Base-by-base conservation (phyloP, 169 alveolate species). In the Babesia bigemina region DNA sequence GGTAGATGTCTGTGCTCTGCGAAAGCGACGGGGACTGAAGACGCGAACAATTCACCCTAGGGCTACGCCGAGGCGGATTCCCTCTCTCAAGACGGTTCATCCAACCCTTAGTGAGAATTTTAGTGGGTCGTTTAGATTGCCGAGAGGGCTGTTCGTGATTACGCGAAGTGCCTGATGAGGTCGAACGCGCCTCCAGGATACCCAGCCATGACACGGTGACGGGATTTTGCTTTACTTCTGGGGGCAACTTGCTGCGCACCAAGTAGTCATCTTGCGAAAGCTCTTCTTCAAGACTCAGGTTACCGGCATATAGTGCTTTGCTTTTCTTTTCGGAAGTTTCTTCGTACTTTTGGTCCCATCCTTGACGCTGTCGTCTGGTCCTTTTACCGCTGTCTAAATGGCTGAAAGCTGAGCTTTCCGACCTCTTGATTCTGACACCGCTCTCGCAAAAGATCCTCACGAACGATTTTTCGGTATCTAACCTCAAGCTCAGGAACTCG, bases 391-490 rank as follows among this genome's bases (percentile, higher is more conserved):
- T 33, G 6, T 33, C 39, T 33, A 6, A 33, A 6, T 2, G 10
- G 6, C 10, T 33, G 2, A 6, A 4, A 33, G 39, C 6, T 33
- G 6, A 4, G 2, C 17, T 4, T 19, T 14, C 19, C 2, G 77
- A 65, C 48, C 62, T 79, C 63, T 71, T 71, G 36, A 79, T 63
- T 28, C 48, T 36, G 16, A 82, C 55, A 13, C 89, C 89, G 42
- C 59, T 48, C 36, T 82, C 89, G 28, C 89, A 82, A 50, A 73
- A 82, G 11, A 73, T 61, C 61, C 45, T 52, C 4, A 69, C 48
- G 56, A 82, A 73, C 67, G 53, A 44, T 24, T 74, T 74, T 48
- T 58, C 61, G 14, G 85, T 73, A 17, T 29, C 26, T 21, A 13
- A 17, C 53, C 56, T 72, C 24, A 82, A 28, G 13, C 65, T 29